phyloP scores from a whole-genome alignment of 257 asterid species.

The Solanum etuberosum region DNA sequence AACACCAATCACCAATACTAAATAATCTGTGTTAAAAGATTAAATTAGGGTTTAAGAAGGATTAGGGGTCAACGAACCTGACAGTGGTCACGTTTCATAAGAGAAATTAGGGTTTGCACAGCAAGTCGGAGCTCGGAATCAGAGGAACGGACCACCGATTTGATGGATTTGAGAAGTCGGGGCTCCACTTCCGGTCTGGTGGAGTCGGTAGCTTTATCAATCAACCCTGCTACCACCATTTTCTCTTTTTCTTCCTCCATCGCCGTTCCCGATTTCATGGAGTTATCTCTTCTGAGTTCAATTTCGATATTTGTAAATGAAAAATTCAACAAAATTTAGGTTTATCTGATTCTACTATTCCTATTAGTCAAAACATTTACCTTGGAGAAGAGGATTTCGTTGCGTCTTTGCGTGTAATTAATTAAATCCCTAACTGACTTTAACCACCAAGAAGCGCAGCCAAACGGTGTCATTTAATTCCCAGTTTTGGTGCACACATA shows the following conservation, averaged over 20 bases:
- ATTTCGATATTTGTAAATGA: not conserved
- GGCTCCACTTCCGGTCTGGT: slow-evolving; percentile 75
- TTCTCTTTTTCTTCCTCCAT: slow-evolving; percentile 34
- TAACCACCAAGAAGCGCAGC: not conserved
- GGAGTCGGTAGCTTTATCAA: slow-evolving; percentile 60
- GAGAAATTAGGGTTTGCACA: slow-evolving; percentile 62
- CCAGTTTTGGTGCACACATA: not conserved
- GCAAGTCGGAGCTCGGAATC: slow-evolving; percentile 78
- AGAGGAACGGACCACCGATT: slow-evolving; percentile 62
- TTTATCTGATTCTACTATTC: not conserved
- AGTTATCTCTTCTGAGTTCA: not conserved
- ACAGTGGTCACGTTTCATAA: slow-evolving; percentile 82
- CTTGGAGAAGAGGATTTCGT: not conserved
- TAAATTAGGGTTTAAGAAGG: not conserved
- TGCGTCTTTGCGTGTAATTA: not conserved
- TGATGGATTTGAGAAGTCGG: slow-evolving; percentile 76
- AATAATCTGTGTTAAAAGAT: not conserved
- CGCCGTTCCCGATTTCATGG: not conserved
- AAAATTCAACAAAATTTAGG: not conserved
- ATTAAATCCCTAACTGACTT: not conserved
- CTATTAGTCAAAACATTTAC: not conserved
- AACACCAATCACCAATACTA: not conserved
- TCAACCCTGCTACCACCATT: slow-evolving; percentile 27
- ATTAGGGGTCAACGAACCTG: slow-evolving; percentile 35
- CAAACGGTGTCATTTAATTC: not conserved